Conservation (phyloP, 371 early-diverging fungal genomes). For the Lichtheimia corymbifera region DNA sequence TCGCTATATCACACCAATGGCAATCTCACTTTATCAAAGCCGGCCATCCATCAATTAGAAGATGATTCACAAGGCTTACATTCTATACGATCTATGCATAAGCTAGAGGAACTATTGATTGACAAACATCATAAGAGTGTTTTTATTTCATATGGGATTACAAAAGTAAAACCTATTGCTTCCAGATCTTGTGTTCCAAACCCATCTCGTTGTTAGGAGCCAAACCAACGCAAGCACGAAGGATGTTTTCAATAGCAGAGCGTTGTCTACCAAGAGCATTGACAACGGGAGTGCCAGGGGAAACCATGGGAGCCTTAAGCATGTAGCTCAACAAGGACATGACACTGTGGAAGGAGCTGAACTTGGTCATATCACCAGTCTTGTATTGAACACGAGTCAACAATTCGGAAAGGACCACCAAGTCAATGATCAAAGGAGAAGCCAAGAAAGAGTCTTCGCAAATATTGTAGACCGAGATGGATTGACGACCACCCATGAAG, state of each 20-base stretch:
- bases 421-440: conserved; percentile 94
- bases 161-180: conserved; percentile 25
- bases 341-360: conserved; percentile 89
- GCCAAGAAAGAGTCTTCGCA: conserved; percentile 98
- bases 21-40: no score
- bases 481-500: conserved; percentile 97
- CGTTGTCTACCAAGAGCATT: conserved; percentile 95
- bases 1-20: no score
- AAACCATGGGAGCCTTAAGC: conserved; percentile 93
- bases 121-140: no score
- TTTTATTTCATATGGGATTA: no score
- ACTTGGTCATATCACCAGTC: conserved; percentile 67
- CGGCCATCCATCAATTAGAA: no score
- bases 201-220: conserved; percentile 89
- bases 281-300: conserved; percentile 90
- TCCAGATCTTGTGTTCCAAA: conserved; percentile 83
- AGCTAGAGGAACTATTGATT: no score
- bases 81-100: no score
- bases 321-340: conserved; percentile 87
- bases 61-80: no score
- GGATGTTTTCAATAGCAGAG: conserved; percentile 92
- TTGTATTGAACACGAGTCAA: conserved; percentile 93
- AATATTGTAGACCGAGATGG: conserved; percentile 94
- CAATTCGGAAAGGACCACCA: conserved; percentile 91
- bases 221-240: conserved; percentile 94